These are phyloP conservation scores for Globisporangium polare DNA, from an alignment of 352 stramenopile species.

Conservation along the genomic window DNA sequence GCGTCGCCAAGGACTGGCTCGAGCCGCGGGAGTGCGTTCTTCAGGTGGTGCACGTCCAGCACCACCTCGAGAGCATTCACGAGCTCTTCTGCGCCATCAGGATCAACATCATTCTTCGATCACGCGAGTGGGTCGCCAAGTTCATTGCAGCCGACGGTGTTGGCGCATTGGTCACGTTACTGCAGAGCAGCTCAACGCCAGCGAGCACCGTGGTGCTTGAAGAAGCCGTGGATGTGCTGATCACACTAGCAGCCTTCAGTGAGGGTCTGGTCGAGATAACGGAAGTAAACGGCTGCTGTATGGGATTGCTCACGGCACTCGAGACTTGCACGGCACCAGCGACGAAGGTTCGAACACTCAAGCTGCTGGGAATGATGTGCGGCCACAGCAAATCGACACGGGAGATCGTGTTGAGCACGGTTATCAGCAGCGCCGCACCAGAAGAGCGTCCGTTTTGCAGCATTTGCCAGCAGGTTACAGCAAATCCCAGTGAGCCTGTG, in stretches of 20 bases:
- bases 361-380: slow-evolving; percentile 31
- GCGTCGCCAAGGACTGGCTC: slow-evolving; percentile 38
- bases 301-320: slow-evolving; percentile 26
- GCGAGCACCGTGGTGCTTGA: slow-evolving; percentile 21
- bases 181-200: slow-evolving; percentile 17
- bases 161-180: slow-evolving; percentile 29
- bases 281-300: slow-evolving; percentile 26
- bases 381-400: slow-evolving; percentile 25
- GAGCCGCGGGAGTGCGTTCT: slow-evolving; percentile 48
- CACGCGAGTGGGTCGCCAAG: slow-evolving; percentile 47
- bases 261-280: slow-evolving; percentile 28
- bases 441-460: slow-evolving; percentile 21
- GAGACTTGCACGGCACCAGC: slow-evolving; percentile 16
- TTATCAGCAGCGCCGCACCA: slow-evolving; percentile 15
- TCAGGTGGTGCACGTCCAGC: slow-evolving; percentile 34
- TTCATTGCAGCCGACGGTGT: slow-evolving; percentile 47
- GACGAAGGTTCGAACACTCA: slow-evolving; percentile 30
- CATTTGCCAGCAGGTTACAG: slow-evolving; percentile 26
- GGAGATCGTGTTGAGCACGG: slow-evolving; percentile 23
- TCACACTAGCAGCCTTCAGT: slow-evolving; percentile 38
- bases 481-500: slow-evolving; percentile 22
- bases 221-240: slow-evolving; percentile 48
- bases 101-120: slow-evolving; percentile 54
- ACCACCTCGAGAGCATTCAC: slow-evolving; percentile 28
- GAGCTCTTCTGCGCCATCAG: slow-evolving; percentile 60